Conservation (phyloP, 225 moss, liverwort and hornwort species). For the Thuidium tamariscinum region DNA sequence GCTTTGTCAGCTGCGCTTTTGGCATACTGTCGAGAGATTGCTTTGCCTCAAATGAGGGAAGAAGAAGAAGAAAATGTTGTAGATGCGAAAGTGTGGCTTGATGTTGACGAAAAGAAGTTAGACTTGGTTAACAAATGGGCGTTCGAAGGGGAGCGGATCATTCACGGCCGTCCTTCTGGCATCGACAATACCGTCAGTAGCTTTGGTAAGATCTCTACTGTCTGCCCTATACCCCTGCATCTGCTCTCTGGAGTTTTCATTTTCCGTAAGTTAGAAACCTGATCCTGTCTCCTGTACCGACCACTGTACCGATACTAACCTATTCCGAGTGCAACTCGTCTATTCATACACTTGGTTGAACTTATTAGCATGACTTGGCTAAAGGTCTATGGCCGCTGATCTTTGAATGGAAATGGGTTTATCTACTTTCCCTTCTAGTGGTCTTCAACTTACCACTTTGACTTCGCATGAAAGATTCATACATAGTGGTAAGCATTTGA, state of each 20-base stretch:
- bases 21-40: constrained; percentile 48
- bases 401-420: neutral
- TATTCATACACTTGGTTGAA: neutral
- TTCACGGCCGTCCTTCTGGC: constrained; percentile 94
- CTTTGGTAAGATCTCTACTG: constrained; percentile 47
- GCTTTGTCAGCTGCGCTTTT: constrained; percentile 71
- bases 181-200: constrained; percentile 98
- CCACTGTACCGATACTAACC: neutral
- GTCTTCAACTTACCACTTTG: neutral
- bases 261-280: neutral
- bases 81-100: constrained; percentile 43
- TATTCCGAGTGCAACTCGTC: neutral
- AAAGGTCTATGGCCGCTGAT: neutral
- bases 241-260: neutral
- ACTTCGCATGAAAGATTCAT: neutral
- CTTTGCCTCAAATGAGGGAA: constrained; percentile 12
- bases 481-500: neutral
- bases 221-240: neutral
- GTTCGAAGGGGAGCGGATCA: constrained; percentile 90
- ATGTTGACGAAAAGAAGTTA: constrained; percentile 32
- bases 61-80: neutral
- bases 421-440: neutral
- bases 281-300: neutral
- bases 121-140: constrained; percentile 90
- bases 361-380: neutral